phyloP scores from a whole-genome alignment of 2,329 filamentous ascomycete genomes.

The Colletotrichum truncatum region DNA sequence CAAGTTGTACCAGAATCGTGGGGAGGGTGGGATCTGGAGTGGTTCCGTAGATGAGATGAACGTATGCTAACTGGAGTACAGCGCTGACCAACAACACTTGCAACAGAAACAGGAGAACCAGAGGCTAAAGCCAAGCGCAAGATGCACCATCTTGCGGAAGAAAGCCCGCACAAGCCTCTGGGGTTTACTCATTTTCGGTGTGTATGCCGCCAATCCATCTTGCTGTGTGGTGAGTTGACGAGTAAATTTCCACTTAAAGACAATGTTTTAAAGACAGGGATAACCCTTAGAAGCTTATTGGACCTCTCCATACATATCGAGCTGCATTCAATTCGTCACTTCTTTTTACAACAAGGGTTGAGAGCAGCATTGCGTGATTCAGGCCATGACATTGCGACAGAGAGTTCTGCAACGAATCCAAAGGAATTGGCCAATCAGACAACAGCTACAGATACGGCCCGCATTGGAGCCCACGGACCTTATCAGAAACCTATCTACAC shows the following conservation, averaged over 20 bases:
- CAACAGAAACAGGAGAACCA: neutral
- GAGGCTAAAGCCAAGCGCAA: too few species aligned
- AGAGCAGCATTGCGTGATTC: slow-evolving; percentile 27
- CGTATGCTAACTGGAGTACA: neutral
- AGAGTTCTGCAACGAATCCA: neutral
- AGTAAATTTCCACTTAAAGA: slow-evolving; percentile 1
- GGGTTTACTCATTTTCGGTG: neutral
- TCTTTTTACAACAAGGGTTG: slow-evolving; percentile 8
- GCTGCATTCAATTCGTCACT: neutral
- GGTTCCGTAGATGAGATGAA: neutral
- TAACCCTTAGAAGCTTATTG: neutral
- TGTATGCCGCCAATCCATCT: neutral
- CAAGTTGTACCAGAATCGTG: slow-evolving; percentile 5
- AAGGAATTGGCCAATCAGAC: slow-evolving; percentile 12
- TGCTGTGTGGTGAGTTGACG: slow-evolving; percentile 1
- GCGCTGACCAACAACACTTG: neutral
- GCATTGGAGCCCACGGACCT: neutral
- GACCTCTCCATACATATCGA: neutral
- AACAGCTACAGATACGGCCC: neutral
- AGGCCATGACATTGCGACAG: slow-evolving; percentile 32
- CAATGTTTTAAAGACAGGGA: neutral
- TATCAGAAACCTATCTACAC: neutral
- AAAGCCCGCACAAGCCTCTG: neutral
- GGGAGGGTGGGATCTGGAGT: slow-evolving; percentile 17
- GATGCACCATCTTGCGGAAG: too few species aligned